Percentiles rank a stretch among this genome's conserved stretches.
These are phyloP conservation scores for Neurospora tetraspora DNA, from an alignment of 495 filamentous ascomycete species.

Conservation along the genomic window DNA sequence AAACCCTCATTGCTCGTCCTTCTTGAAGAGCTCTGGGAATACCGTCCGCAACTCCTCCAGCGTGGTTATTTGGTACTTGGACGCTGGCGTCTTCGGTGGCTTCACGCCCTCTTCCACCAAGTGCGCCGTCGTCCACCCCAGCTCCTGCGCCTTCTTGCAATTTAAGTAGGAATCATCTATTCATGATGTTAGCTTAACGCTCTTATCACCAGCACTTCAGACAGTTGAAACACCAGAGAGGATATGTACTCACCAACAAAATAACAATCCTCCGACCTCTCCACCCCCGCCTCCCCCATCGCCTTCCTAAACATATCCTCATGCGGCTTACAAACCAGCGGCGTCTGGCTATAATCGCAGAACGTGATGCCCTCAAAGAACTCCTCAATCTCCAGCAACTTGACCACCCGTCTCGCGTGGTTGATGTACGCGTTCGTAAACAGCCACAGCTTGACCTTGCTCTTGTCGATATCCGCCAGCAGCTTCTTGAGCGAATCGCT, in stretches of 20 bases:
- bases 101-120: conserved; percentile 64
- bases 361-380: conserved; percentile 88
- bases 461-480: conserved; percentile 65
- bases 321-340: conserved; percentile 77
- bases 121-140: conserved; percentile 75
- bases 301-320: conserved; percentile 76
- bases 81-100: conserved; percentile 47
- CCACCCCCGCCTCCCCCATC: conserved; percentile 52
- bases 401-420: conserved; percentile 75
- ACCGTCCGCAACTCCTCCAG: conserved; percentile 60
- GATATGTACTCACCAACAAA: conserved; percentile 61
- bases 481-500: conserved; percentile 64
- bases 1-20: neutral
- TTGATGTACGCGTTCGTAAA: conserved; percentile 94
- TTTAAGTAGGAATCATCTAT: conserved; percentile 77
- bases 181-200: conserved; percentile 2
- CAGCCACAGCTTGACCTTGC: conserved; percentile 81
- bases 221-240: neutral
- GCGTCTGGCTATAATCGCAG: conserved; percentile 66
- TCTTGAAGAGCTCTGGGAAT: conserved; percentile 74
- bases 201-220: neutral
- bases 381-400: conserved; percentile 71
- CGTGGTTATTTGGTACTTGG: conserved; percentile 57
- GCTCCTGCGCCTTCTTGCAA: conserved; percentile 54
- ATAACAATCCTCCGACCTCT: conserved; percentile 53